Evolutionary conservation across 805 yeast genomes (phyloP), one percentile per base, ranked within the genome.

Genomic region (Ogataea parapolymorpha): DNA sequence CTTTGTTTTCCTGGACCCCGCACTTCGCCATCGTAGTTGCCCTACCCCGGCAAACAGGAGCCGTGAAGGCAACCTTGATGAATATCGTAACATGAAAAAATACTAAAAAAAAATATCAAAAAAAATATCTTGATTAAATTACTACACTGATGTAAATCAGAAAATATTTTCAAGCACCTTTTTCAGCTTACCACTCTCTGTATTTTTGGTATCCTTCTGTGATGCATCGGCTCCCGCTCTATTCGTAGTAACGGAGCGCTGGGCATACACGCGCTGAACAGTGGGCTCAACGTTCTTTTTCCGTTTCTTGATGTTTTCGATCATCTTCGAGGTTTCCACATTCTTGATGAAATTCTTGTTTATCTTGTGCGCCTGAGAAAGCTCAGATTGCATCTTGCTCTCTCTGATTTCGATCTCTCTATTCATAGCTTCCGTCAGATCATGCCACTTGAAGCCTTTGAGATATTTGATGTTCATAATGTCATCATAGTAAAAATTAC

Each of bases 381-480:
- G 77, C 62, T 93, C 98, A 45, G 95, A 77, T 48, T 89, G 82
- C 56, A 91, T 70, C 65, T 86, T 89, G 38, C 91, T 79, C 56
- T 89, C 95, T 62, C 96, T 80, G 31, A 82, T 74, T 62, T 90
- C 96, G 49, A 84, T 82, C 65, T 93, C 98, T 55, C 78, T 78
- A 2, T 96, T 89, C 49, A 91, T 85, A 59, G 91, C 96, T 59
- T 85, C 95, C 3, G 97, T 90, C 59, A 93, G 71, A 56, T 93
- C 95, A 41, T 83, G 74, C 99, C 99, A 93, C 59, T 93, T 93
- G 74, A 91, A 93, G 2, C 91, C 89, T 8, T 87, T 81, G 46
- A 93, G 69, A 55, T 93, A 93, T 62, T 86, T 91, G 45, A 91
- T 80, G 60, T 89, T 93, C 69, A 95, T 72, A 18, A 93, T 82